Evolutionary conservation across 164 flowering plant genomes (phyloP).

Genomic region (Macadamia integrifolia): DNA sequence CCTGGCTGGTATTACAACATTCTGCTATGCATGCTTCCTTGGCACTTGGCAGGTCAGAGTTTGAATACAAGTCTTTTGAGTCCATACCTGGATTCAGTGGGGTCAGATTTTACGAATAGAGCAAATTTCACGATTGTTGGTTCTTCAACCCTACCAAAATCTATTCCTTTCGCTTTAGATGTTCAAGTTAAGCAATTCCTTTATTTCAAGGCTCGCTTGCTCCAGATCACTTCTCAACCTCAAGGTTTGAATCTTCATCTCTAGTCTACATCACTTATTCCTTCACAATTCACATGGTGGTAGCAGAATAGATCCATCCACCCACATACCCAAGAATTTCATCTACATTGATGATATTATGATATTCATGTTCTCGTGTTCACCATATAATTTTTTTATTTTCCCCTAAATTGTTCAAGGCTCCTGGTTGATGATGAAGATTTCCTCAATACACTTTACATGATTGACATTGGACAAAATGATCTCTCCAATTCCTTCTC

Average conservation of each 20-base stretch:
- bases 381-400: no score
- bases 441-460: slow-evolving; percentile 45
- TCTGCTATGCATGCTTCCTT: no score
- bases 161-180: slow-evolving; percentile 28
- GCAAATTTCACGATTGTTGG: slow-evolving; percentile 59
- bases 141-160: slow-evolving; percentile 34
- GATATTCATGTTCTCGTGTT: no score
- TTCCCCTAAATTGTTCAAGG: slow-evolving; percentile 5
- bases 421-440: slow-evolving; percentile 27
- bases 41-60: slow-evolving; percentile 13
- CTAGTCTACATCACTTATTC: no score
- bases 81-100: slow-evolving; percentile 23
- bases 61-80: slow-evolving; percentile 13
- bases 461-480: slow-evolving; percentile 59
- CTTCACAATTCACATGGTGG: no score
- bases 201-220: slow-evolving; percentile 38
- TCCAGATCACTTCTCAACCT: slow-evolving; percentile 20
- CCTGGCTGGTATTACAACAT: no score
- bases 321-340: no score
- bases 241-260: slow-evolving; percentile 13
- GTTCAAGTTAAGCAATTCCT: slow-evolving; percentile 49
- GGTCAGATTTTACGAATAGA: slow-evolving; percentile 46
- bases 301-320: no score
- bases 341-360: no score
- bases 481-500: slow-evolving; percentile 41